Conservation (phyloP, 2,329 filamentous ascomycete genomes). For the Fusarium chuoi region DNA sequence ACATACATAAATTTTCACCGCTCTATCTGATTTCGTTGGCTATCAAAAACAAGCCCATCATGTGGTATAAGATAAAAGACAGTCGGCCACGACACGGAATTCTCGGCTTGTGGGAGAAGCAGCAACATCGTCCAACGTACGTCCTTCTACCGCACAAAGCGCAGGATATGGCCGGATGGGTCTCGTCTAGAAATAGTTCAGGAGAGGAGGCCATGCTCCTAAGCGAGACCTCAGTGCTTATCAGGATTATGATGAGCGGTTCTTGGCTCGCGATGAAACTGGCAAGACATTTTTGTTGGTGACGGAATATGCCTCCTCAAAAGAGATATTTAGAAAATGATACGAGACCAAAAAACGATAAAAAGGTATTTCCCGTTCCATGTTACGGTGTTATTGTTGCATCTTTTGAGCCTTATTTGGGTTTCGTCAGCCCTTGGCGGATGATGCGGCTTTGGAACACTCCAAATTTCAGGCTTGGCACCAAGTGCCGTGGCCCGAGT, state of each 20-base stretch:
- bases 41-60: not conserved
- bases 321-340: not conserved
- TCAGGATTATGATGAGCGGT: constrained; percentile 13
- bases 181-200: constrained; percentile 28
- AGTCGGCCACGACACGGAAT: not conserved
- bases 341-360: not conserved
- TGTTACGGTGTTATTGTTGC: not conserved
- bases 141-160: constrained; percentile 7
- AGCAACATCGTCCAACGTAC: not conserved
- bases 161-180: constrained; percentile 15
- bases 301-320: not conserved
- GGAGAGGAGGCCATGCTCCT: constrained; percentile 25
- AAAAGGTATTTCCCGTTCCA: not conserved
- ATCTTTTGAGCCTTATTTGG: constrained; percentile 9
- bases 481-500: constrained; percentile 48
- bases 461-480: constrained; percentile 39
- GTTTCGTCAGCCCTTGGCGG: constrained; percentile 29
- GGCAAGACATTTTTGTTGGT: not conserved
- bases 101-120: constrained; percentile 5
- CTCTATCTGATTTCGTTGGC: not conserved
- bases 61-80: not conserved
- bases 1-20: constrained; percentile 8
- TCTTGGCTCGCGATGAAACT: constrained; percentile 23
- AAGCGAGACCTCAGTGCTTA: constrained; percentile 21
- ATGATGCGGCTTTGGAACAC: constrained; percentile 44